Evolutionary conservation across 1,139 yeast genomes (phyloP).

Genomic region (Scheffersomyces stambukii): DNA sequence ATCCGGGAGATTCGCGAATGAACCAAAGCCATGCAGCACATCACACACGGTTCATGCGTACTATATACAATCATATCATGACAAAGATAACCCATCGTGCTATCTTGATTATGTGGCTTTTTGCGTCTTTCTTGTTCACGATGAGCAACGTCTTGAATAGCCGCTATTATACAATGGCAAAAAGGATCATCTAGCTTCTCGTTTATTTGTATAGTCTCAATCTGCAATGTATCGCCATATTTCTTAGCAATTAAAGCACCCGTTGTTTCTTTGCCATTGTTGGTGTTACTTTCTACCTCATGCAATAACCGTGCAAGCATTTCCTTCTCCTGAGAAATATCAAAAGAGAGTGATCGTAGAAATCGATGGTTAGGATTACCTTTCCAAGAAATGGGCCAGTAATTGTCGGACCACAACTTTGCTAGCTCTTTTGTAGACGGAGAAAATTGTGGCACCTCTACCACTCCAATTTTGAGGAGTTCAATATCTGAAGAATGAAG

Average conservation of each 20-base stretch:
- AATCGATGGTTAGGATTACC: conserved; percentile 85
- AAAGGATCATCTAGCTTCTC: conserved; percentile 39
- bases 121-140: conserved; percentile 36
- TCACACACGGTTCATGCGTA: conserved; percentile 93
- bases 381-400: conserved; percentile 93
- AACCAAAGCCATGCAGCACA: conserved; percentile 95
- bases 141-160: conserved; percentile 58
- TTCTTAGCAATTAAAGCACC: conserved; percentile 7
- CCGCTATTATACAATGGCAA: conserved; percentile 71
- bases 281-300: background rate
- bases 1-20: conserved; percentile 80
- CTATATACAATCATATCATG: conserved; percentile 74
- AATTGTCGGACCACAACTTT: conserved; percentile 54
- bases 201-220: conserved; percentile 18
- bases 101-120: conserved; percentile 6
- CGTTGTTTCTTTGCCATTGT: conserved; percentile 6
- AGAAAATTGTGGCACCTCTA: conserved; percentile 31
- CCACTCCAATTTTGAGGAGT: conserved; percentile 8
- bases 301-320: conserved; percentile 22
- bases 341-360: conserved; percentile 48
- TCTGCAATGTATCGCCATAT: conserved; percentile 1
- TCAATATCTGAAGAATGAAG: conserved; percentile 11
- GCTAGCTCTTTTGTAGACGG: conserved; percentile 60
- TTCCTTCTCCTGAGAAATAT: conserved; percentile 37
- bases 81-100: conserved; percentile 56